phyloP scores from a whole-genome alignment of 2,329 filamentous ascomycete species.

The Botrytis galanthina region DNA sequence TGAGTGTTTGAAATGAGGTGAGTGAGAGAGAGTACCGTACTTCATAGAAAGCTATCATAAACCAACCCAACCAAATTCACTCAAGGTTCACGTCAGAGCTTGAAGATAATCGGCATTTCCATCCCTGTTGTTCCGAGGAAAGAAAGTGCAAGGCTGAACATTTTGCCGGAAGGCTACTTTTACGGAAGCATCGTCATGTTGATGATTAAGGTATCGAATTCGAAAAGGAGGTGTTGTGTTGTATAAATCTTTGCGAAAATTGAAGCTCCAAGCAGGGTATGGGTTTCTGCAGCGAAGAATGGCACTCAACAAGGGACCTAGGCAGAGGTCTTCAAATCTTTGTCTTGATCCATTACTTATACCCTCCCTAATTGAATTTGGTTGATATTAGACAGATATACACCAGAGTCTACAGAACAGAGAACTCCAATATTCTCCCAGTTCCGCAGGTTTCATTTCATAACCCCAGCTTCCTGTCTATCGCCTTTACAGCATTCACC shows the following conservation, averaged over 20 bases:
- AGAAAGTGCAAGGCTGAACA: conserved; percentile 11
- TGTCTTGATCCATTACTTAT: background rate
- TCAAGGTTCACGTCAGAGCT: conserved; percentile 4
- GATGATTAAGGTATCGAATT: background rate
- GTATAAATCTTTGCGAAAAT: background rate
- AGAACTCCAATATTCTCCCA: background rate
- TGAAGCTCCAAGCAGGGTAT: background rate
- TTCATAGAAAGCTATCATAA: background rate
- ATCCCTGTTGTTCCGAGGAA: conserved; percentile 9
- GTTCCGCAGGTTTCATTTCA: background rate
- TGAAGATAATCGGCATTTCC: background rate
- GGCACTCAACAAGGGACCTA: background rate
- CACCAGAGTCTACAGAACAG: background rate
- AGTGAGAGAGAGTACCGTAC: background rate
- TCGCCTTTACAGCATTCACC: background rate
- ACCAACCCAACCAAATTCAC: background rate
- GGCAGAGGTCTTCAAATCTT: background rate
- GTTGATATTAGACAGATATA: background rate
- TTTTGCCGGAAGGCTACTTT: background rate
- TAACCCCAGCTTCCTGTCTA: background rate
- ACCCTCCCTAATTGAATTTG: background rate
- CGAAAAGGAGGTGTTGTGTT: background rate
- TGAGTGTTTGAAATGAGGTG: conserved; percentile 11
- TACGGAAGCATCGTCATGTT: background rate
- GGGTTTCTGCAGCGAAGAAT: background rate